phyloP scores from a whole-genome alignment of 176 grass and related monocot genomes.

The Oryza nivara region DNA sequence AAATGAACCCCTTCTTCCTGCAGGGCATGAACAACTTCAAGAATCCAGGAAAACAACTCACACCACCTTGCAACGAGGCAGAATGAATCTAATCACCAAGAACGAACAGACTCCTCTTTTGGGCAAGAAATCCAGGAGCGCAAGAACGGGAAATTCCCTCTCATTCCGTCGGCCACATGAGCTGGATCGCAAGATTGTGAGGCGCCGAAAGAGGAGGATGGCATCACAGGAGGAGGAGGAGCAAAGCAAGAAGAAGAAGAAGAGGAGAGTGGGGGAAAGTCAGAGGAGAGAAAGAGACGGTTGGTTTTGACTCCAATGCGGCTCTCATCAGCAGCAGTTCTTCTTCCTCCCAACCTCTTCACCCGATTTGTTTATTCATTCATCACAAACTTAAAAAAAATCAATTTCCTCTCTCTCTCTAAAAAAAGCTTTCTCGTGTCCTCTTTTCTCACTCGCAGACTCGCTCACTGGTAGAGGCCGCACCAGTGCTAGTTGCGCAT shows the following conservation, averaged over 20 bases:
- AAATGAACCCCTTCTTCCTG: constrained; percentile 35
- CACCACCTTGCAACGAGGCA: constrained; percentile 6
- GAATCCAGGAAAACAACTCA: constrained; percentile 7
- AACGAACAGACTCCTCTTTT: constrained; percentile 1
- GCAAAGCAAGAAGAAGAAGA: constrained; percentile 5
- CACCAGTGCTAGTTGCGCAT: constrained; percentile 8
- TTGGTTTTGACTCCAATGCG: constrained; percentile 67
- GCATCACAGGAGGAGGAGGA: background rate
- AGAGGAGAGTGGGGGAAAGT: constrained; percentile 30
- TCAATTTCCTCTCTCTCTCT: constrained; percentile 14
- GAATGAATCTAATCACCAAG: constrained; percentile 26
- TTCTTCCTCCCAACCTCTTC: background rate
- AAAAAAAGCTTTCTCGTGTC: constrained; percentile 51
- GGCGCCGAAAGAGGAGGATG: constrained; percentile 36
- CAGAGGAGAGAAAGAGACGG: constrained; percentile 52
- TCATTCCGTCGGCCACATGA: background rate
- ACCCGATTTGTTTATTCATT: constrained; percentile 12
- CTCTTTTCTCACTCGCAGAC: background rate
- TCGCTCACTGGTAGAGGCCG: constrained; percentile 22
- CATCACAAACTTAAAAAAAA: background rate
- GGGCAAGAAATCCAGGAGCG: background rate
- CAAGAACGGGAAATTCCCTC: background rate
- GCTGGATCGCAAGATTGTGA: constrained; percentile 31
- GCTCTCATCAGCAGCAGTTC: constrained; percentile 22
- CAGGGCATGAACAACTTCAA: constrained; percentile 43